phyloP scores from a whole-genome alignment of 2,329 filamentous ascomycete species.

The Fusarium piperis region DNA sequence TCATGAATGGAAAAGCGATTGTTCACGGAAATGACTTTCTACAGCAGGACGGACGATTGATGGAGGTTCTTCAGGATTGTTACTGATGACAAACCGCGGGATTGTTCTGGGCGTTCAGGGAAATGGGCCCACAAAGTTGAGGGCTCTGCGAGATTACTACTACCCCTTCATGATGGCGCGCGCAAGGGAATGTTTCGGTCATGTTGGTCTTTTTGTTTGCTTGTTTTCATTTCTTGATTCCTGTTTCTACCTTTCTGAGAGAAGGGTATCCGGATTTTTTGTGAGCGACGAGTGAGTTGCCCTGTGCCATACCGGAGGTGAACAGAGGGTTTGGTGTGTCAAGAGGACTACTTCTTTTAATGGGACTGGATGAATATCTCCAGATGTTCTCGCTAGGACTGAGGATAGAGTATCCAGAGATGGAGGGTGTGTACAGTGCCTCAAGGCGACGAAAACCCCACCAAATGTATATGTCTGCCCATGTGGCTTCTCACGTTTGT shows the following conservation, averaged over 20 bases:
- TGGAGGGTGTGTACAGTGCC: slow-evolving; percentile 21
- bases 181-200: slow-evolving; percentile 34
- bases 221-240: slow-evolving; percentile 17
- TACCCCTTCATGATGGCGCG: slow-evolving; percentile 40
- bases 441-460: slow-evolving; percentile 15
- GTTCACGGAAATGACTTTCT: slow-evolving; percentile 25
- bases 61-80: slow-evolving; percentile 36
- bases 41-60: slow-evolving; percentile 22
- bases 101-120: slow-evolving; percentile 42
- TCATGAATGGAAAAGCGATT: slow-evolving; percentile 18
- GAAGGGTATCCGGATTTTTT: slow-evolving; percentile 20
- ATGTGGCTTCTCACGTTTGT: slow-evolving; percentile 7
- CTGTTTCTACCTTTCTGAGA: slow-evolving; percentile 26
- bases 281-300: slow-evolving; percentile 10
- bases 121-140: slow-evolving; percentile 42
- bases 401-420: slow-evolving; percentile 22
- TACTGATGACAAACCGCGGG: slow-evolving; percentile 41
- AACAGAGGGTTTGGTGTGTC: neutral
- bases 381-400: slow-evolving; percentile 23
- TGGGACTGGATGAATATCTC: slow-evolving; percentile 23
- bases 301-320: neutral
- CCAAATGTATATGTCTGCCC: slow-evolving; percentile 28
- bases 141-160: slow-evolving; percentile 35
- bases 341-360: slow-evolving; percentile 9
- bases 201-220: slow-evolving; percentile 10